Percentiles rank a stretch among this genome's conserved stretches.
These are phyloP conservation scores for Monosporascus sp. DNA, from an alignment of 2,329 filamentous ascomycete species.

Conservation along the genomic window DNA sequence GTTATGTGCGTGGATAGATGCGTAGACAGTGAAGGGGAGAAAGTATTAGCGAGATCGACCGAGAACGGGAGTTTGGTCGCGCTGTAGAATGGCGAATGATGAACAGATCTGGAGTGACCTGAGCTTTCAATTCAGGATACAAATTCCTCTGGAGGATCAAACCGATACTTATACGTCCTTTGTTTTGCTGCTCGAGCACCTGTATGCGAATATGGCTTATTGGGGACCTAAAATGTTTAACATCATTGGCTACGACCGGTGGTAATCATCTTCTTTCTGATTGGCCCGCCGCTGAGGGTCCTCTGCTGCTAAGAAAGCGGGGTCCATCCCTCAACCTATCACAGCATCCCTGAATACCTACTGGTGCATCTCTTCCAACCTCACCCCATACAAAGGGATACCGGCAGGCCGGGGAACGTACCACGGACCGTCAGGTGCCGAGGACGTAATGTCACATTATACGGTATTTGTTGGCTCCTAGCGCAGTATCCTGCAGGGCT, in stretches of 20 bases:
- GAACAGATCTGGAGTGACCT: background rate
- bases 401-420: no score
- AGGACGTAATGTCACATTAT: no score
- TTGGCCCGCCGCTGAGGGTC: conserved; percentile 2
- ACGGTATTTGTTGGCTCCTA: no score
- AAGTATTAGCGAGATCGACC: background rate
- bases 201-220: background rate
- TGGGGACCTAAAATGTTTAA: conserved; percentile 3
- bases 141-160: background rate
- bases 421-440: no score
- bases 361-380: no score
- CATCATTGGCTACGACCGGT: conserved; percentile 9
- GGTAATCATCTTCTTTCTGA: conserved; percentile 14
- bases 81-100: background rate
- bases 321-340: conserved; percentile 5
- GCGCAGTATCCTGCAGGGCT: no score
- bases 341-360: conserved; percentile 8
- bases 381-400: no score
- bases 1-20: conserved; percentile 3
- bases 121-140: no score
- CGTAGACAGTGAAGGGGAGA: background rate
- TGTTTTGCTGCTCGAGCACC: background rate
- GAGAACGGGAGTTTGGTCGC: background rate
- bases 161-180: conserved; percentile 5
- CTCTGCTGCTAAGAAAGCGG: background rate